Evolutionary conservation across 306 rosid species (phyloP).

Genomic region (Begonia loranthoides): DNA sequence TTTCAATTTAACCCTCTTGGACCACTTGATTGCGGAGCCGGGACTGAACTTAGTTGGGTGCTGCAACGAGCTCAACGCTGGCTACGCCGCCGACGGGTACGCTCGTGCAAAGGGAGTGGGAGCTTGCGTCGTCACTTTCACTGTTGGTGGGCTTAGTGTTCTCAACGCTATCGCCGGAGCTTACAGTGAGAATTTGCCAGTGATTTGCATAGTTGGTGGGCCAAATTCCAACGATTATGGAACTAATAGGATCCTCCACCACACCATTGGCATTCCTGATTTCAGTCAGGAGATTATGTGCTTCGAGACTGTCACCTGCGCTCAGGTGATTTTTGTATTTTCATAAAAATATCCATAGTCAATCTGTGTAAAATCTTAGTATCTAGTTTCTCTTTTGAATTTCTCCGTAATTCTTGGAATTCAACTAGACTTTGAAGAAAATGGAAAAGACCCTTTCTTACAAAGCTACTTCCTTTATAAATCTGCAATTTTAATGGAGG

Average conservation of each 20-base stretch:
- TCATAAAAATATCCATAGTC: not conserved
- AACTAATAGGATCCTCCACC: constrained; percentile 61
- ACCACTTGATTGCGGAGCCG: constrained; percentile 32
- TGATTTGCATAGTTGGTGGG: constrained; percentile 61
- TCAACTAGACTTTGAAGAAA: too few species aligned
- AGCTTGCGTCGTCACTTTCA: constrained; percentile 68
- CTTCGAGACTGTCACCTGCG: constrained; percentile 56
- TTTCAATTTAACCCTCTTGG: constrained; percentile 71
- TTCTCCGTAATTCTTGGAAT: too few species aligned
- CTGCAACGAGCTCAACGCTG: constrained; percentile 81
- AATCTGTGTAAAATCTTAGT: not conserved
- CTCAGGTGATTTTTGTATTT: constrained; percentile 28
- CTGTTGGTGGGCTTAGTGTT: constrained; percentile 25
- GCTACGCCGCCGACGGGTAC: constrained; percentile 82
- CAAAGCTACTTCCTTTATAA: too few species aligned
- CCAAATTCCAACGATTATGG: constrained; percentile 71
- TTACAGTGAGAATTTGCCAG: constrained; percentile 60
- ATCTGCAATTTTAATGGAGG: too few species aligned
- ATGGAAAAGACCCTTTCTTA: too few species aligned
- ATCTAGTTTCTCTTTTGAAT: too few species aligned
- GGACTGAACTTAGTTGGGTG: constrained; percentile 55
- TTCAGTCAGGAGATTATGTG: constrained; percentile 53
- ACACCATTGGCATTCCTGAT: constrained; percentile 61
- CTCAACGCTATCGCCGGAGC: constrained; percentile 75
- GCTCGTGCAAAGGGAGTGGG: constrained; percentile 59